Conservation (phyloP, 169 alveolate species). For the Theileria equi region DNA sequence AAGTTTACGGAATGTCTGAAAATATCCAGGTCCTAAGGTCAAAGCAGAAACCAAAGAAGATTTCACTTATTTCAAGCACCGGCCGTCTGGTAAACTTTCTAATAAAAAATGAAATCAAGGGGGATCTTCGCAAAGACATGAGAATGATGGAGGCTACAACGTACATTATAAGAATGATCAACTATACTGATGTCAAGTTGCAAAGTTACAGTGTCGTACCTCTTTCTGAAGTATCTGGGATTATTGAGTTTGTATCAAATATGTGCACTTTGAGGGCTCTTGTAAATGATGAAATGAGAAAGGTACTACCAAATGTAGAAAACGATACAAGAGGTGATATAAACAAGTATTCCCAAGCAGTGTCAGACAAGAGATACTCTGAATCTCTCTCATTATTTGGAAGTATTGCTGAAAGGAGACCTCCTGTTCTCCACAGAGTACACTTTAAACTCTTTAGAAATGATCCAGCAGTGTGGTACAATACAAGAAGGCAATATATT, state of each 20-base stretch:
- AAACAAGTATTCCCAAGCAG: constrained; percentile 14
- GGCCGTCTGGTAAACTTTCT: constrained; percentile 66
- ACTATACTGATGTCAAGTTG: constrained; percentile 17
- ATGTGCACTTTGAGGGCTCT: constrained; percentile 74
- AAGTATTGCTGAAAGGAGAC: constrained; percentile 24
- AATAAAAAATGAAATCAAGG: constrained; percentile 87
- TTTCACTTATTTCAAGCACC: constrained; percentile 52
- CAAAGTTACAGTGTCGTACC: constrained; percentile 85
- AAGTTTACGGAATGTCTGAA: constrained; percentile 36
- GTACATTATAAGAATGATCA: constrained; percentile 28
- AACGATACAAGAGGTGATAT: constrained; percentile 38
- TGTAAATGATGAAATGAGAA: constrained; percentile 74
- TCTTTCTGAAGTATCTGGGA: constrained; percentile 87
- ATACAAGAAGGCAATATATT: constrained; percentile 36
- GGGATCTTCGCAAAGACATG: constrained; percentile 89
- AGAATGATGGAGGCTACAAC: constrained; percentile 87
- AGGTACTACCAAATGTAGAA: constrained; percentile 71
- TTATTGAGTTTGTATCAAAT: constrained; percentile 92
- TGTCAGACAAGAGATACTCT: constrained; percentile 17
- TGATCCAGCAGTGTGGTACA: constrained; percentile 41
- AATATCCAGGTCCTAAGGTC: constrained; percentile 79
- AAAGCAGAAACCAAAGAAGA: constrained; percentile 92
- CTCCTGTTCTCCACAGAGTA: constrained; percentile 67
- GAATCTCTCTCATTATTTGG: constrained; percentile 61
- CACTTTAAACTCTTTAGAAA: constrained; percentile 23